Evolutionary conservation across 1,284 basidiomycete species (phyloP).

Genomic region (Ceratobasidium sp.): DNA sequence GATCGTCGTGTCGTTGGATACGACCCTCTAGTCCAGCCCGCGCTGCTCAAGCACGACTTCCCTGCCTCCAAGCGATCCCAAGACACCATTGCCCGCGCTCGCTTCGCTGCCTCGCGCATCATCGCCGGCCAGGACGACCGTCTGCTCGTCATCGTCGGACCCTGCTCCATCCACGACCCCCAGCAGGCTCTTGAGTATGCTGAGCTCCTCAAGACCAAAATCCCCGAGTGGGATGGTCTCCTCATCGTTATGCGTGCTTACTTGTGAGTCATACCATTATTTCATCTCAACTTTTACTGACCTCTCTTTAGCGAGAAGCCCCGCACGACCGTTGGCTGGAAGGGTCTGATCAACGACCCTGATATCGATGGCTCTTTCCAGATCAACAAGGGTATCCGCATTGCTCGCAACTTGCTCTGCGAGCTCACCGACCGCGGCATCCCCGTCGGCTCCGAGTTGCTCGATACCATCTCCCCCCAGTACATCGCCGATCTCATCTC

Average conservation of each 20-base stretch:
- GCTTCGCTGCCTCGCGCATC: constrained; percentile 79
- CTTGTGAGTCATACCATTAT: constrained; percentile 61
- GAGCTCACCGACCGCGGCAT: constrained; percentile 90
- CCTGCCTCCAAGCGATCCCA: constrained; percentile 67
- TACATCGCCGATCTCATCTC: constrained; percentile 83
- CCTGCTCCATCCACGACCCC: constrained; percentile 94
- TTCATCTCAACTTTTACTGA: constrained; percentile 17
- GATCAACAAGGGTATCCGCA: constrained; percentile 94
- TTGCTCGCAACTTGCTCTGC: constrained; percentile 87
- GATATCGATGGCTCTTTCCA: constrained; percentile 94
- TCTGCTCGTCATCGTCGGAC: constrained; percentile 90
- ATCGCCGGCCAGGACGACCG: constrained; percentile 86
- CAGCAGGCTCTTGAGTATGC: constrained; percentile 94
- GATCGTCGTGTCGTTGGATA: constrained; percentile 84
- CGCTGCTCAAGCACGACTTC: constrained; percentile 86
- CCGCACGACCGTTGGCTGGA: constrained; percentile 63
- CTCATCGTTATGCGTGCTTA: constrained; percentile 96
- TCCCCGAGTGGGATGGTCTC: constrained; percentile 74
- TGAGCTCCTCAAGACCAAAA: constrained; percentile 73
- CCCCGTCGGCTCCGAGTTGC: constrained; percentile 93
- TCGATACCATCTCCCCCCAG: constrained; percentile 93
- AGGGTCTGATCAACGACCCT: constrained; percentile 77
- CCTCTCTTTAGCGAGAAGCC: constrained; percentile 48
- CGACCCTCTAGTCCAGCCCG: constrained; percentile 92
- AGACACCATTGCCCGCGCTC: constrained; percentile 79